Evolutionary conservation across 192 early-diverging fungal species (phyloP).

Genomic region (Physocladia obscura): DNA sequence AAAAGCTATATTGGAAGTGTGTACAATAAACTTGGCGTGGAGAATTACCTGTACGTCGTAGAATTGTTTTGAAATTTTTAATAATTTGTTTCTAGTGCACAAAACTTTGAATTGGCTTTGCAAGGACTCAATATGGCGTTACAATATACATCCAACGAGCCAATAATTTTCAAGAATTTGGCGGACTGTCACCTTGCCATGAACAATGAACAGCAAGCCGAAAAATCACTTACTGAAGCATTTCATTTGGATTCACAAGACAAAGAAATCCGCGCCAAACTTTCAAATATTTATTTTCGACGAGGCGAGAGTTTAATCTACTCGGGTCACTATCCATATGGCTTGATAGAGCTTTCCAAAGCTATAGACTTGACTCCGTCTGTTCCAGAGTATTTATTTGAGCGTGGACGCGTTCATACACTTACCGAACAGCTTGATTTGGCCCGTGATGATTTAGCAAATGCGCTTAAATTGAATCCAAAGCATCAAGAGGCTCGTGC

Average conservation of each 20-base stretch:
- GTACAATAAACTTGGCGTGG: slow-evolving; percentile 44
- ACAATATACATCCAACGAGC: slow-evolving; percentile 28
- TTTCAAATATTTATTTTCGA: slow-evolving; percentile 28
- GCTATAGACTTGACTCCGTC: slow-evolving; percentile 28
- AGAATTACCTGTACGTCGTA: slow-evolving; percentile 36
- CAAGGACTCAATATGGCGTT: slow-evolving; percentile 34
- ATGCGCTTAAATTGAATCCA: slow-evolving; percentile 24
- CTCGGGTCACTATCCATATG: slow-evolving; percentile 26
- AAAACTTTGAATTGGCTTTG: slow-evolving; percentile 27
- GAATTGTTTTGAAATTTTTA: neutral
- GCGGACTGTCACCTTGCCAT: slow-evolving; percentile 36
- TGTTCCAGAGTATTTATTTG: slow-evolving; percentile 4
- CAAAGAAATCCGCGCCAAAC: slow-evolving; percentile 25
- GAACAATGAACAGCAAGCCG: neutral
- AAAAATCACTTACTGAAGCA: slow-evolving; percentile 22
- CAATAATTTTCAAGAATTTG: slow-evolving; percentile 43
- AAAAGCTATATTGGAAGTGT: slow-evolving; percentile 38
- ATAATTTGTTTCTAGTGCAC: no score
- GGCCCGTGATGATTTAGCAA: slow-evolving; percentile 28
- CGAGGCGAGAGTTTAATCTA: slow-evolving; percentile 22
- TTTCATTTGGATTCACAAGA: slow-evolving; percentile 30
- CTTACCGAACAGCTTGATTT: slow-evolving; percentile 26
- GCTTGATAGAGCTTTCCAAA: slow-evolving; percentile 28
- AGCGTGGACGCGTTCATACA: neutral
- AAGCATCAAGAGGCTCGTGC: slow-evolving; percentile 27